Conservation (phyloP, 306 rosid species). For the Begonia masoniana region DNA sequence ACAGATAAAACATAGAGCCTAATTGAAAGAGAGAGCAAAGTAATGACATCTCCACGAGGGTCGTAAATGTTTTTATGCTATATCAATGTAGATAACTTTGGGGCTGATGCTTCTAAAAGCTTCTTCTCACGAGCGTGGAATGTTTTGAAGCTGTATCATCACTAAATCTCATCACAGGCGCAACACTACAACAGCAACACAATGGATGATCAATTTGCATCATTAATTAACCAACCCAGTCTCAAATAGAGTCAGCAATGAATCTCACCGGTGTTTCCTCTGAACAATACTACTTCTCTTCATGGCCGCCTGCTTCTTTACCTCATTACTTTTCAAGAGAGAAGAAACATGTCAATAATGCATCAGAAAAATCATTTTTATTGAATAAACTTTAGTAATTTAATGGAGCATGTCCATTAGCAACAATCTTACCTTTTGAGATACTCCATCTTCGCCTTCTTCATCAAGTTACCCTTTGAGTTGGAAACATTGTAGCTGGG, state of each 20-base stretch:
- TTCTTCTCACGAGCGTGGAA: conserved; percentile 12
- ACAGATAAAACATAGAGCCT: no score
- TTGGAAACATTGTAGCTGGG: conserved; percentile 45
- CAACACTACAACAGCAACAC: conserved; percentile 23
- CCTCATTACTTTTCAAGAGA: conserved; percentile 37
- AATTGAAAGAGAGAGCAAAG: no score
- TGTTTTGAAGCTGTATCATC: conserved; percentile 15
- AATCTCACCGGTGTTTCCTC: conserved; percentile 32
- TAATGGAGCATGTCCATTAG: not conserved
- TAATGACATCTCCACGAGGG: no score
- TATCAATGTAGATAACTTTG: no score
- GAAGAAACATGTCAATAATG: not conserved
- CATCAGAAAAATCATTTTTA: no score
- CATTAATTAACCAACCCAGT: not conserved
- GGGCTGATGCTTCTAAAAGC: conserved; percentile 12
- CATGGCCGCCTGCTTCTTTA: conserved; percentile 64
- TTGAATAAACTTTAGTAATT: no score
- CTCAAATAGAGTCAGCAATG: no score
- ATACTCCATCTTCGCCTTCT: conserved; percentile 63
- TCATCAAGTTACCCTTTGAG: conserved; percentile 74
- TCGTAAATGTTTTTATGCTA: no score
- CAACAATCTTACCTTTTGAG: conserved; percentile 51
- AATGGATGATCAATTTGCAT: no score
- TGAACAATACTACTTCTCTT: conserved; percentile 33
- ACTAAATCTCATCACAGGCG: conserved; percentile 16